Conservation (phyloP, 352 stramenopile species). For the Globisporangium irregulare region DNA sequence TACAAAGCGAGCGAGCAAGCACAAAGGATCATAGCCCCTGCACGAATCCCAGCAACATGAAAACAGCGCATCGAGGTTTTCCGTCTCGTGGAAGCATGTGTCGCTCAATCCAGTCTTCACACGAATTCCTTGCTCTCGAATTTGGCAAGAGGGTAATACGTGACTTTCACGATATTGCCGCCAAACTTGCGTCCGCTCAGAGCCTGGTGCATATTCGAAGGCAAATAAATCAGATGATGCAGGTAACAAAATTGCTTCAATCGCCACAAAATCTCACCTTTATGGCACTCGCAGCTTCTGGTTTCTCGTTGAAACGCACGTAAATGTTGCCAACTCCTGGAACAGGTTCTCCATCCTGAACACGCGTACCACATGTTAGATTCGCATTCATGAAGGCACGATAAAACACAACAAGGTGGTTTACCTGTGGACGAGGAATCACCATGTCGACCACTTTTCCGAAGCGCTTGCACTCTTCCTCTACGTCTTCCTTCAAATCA, state of each 20-base stretch:
- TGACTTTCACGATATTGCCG: slow-evolving; percentile 82
- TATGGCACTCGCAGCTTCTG: slow-evolving; percentile 54
- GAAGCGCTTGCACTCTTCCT: slow-evolving; percentile 89
- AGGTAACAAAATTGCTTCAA: too few relatives aligned
- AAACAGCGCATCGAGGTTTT: not conserved
- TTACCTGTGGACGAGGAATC: slow-evolving; percentile 80
- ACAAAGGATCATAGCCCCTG: slow-evolving; percentile 5
- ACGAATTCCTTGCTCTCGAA: slow-evolving; percentile 67
- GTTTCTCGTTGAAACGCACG: slow-evolving; percentile 63
- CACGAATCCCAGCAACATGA: not conserved
- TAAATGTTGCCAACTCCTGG: slow-evolving; percentile 78
- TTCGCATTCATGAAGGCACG: not conserved
- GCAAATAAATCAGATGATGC: not conserved
- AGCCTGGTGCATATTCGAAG: slow-evolving; percentile 30
- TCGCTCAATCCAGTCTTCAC: slow-evolving; percentile 15
- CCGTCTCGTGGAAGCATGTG: not conserved
- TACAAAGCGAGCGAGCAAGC: slow-evolving; percentile 14
- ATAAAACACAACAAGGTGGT: not conserved
- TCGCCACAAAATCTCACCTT: slow-evolving; percentile 34
- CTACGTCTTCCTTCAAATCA: slow-evolving; percentile 87
- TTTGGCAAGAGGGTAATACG: slow-evolving; percentile 70
- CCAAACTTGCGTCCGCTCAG: slow-evolving; percentile 86
- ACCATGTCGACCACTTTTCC: slow-evolving; percentile 64
- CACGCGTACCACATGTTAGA: slow-evolving; percentile 1
- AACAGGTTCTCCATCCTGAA: slow-evolving; percentile 55